These are phyloP conservation scores for Wickerhamomyces bisporus DNA, from an alignment of 805 yeast genomes.

Conservation along the genomic window DNA sequence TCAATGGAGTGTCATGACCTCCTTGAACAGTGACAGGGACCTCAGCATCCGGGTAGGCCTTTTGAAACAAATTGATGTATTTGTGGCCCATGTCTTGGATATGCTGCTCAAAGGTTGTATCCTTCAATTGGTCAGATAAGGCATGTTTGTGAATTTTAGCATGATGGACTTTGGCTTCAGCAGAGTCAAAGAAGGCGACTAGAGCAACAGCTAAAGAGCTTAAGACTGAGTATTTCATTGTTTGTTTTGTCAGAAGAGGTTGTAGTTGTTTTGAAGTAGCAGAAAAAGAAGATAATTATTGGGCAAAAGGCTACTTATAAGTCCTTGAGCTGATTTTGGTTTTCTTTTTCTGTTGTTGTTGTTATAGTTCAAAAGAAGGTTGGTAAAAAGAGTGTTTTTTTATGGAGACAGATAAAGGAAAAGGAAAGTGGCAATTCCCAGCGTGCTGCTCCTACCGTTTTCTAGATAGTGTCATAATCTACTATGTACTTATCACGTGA, in stretches of 20 bases:
- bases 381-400: not conserved
- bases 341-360: not conserved
- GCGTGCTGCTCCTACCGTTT: not conserved
- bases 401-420: too few species aligned
- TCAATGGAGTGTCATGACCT: constrained; percentile 75
- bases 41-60: constrained; percentile 36
- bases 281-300: too few species aligned
- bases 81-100: constrained; percentile 55
- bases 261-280: too few species aligned
- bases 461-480: not conserved
- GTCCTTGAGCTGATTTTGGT: too few species aligned
- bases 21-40: constrained; percentile 26
- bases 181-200: constrained; percentile 37
- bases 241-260: too few species aligned
- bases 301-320: too few species aligned
- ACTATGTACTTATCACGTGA: too few species aligned
- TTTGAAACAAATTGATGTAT: constrained; percentile 47
- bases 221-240: constrained; percentile 21
- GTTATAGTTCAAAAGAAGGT: not conserved
- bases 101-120: constrained; percentile 46
- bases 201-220: constrained; percentile 20
- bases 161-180: constrained; percentile 47
- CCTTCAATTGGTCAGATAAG: constrained; percentile 49
- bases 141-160: constrained; percentile 58
- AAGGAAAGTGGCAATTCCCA: too few species aligned